Percentiles rank a stretch among this genome's conserved stretches.
Evolutionary conservation across 2,329 filamentous ascomycete species (phyloP).

Genomic region (Apiospora aurea): DNA sequence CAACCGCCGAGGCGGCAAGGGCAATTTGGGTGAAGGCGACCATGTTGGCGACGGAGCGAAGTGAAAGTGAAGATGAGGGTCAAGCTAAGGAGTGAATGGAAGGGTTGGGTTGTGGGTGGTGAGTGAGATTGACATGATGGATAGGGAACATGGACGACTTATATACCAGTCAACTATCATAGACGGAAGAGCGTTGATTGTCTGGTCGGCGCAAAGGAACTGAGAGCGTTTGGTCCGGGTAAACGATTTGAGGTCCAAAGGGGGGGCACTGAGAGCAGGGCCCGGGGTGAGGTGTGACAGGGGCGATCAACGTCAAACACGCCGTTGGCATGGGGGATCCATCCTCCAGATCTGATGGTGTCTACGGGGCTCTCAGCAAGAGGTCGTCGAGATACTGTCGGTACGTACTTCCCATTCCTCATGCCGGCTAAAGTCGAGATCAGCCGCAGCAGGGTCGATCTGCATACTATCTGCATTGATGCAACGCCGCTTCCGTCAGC

Average conservation of each 20-base stretch:
- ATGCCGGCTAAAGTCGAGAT: constrained; percentile 13
- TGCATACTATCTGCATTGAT: neutral
- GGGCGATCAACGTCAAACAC: constrained; percentile 2
- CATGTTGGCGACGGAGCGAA: constrained; percentile 32
- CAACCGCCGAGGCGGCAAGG: constrained; percentile 35
- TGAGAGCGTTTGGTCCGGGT: neutral
- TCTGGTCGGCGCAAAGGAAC: too few relatives aligned
- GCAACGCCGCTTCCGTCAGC: neutral
- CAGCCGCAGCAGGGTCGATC: neutral
- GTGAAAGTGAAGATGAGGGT: neutral
- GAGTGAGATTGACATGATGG: neutral
- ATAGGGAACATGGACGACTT: neutral
- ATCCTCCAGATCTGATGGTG: neutral
- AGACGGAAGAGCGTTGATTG: too few relatives aligned
- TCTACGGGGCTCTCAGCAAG: neutral
- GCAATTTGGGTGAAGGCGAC: constrained; percentile 34
- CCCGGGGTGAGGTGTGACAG: neutral
- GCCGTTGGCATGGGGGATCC: neutral
- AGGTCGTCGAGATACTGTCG: neutral
- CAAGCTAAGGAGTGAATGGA: neutral
- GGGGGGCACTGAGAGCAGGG: neutral
- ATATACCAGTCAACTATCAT: too few relatives aligned
- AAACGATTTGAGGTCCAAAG: neutral
- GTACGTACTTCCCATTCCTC: neutral
- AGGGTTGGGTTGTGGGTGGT: neutral